A percentile compares a stretch with the other conserved stretches of the same genome.
Conservation (phyloP, 352 stramenopile species). For the Aphanomyces cochlioides region DNA sequence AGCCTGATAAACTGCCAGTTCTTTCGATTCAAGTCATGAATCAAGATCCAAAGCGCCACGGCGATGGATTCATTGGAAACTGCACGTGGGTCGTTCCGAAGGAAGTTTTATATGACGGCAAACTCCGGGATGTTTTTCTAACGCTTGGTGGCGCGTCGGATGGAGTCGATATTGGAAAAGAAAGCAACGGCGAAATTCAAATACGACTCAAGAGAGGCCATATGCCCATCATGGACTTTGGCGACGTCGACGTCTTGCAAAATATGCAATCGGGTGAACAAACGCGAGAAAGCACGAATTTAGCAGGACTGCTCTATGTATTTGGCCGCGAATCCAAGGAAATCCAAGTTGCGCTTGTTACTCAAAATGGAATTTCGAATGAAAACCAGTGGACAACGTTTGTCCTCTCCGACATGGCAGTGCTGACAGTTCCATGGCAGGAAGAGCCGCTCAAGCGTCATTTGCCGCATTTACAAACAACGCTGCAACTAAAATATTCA, state of each 20-base stretch:
- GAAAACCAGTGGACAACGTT: not conserved
- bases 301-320: conserved; percentile 15
- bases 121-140: conserved; percentile 24
- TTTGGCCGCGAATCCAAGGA: not conserved
- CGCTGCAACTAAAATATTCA: not conserved
- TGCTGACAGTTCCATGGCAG: not conserved
- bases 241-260: not conserved
- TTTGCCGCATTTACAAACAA: not conserved
- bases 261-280: conserved; percentile 10
- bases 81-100: conserved; percentile 40
- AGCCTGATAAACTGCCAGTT: conserved; percentile 6
- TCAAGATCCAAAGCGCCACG: conserved; percentile 24
- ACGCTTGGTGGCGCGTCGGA: not conserved
- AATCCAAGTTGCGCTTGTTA: not conserved
- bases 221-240: not conserved
- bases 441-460: conserved; percentile 15
- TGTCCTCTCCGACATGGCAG: conserved; percentile 11
- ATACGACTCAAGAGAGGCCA: conserved; percentile 25
- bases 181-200: conserved; percentile 16
- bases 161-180: not conserved
- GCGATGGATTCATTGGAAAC: conserved; percentile 30
- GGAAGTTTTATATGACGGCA: conserved; percentile 30
- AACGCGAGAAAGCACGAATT: conserved; percentile 10
- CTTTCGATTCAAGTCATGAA: conserved; percentile 35
- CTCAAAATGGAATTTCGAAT: not conserved